Evolutionary conservation across 1,139 yeast species (phyloP).

Genomic region (Yamadazyma aaseri): DNA sequence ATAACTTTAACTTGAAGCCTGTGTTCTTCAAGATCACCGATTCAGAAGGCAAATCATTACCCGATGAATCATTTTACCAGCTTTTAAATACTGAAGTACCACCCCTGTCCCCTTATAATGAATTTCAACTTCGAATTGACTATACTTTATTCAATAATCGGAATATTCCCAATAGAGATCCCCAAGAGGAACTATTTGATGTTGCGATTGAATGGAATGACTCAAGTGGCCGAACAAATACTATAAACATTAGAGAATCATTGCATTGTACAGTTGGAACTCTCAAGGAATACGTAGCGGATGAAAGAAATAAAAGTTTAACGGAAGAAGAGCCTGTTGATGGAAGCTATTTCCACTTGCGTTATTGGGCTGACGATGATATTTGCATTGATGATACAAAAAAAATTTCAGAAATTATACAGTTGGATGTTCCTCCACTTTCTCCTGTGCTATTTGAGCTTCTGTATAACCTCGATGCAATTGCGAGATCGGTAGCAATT

Average conservation of each 20-base stretch:
- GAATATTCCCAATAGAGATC: constrained; percentile 22
- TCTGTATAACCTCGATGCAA: constrained; percentile 10
- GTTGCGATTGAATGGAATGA: constrained; percentile 20
- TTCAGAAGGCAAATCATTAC: constrained; percentile 7
- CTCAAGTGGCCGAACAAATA: constrained; percentile 10
- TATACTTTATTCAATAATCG: constrained; percentile 20
- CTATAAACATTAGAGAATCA: constrained; percentile 21
- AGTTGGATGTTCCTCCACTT: constrained; percentile 32
- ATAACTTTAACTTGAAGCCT: constrained; percentile 24
- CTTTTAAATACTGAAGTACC: constrained; percentile 14
- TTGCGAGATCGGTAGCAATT: constrained; percentile 1
- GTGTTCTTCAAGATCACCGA: constrained; percentile 19
- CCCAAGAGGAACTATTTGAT: constrained; percentile 25
- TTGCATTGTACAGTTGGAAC: constrained; percentile 22
- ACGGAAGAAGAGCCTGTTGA: constrained; percentile 10
- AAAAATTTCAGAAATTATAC: constrained; percentile 19
- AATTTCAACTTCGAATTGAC: constrained; percentile 22
- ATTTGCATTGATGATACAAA: constrained; percentile 13
- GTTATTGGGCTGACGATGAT: constrained; percentile 15
- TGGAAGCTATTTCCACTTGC: constrained; percentile 14
- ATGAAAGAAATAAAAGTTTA: constrained; percentile 14
- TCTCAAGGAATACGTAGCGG: constrained; percentile 22
- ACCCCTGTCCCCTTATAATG: constrained; percentile 8
- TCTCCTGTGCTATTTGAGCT: constrained; percentile 19
- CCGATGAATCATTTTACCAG: constrained; percentile 17